Evolutionary conservation across 2,329 filamentous ascomycete genomes (phyloP).

Genomic region (Neoascochyta sp.): DNA sequence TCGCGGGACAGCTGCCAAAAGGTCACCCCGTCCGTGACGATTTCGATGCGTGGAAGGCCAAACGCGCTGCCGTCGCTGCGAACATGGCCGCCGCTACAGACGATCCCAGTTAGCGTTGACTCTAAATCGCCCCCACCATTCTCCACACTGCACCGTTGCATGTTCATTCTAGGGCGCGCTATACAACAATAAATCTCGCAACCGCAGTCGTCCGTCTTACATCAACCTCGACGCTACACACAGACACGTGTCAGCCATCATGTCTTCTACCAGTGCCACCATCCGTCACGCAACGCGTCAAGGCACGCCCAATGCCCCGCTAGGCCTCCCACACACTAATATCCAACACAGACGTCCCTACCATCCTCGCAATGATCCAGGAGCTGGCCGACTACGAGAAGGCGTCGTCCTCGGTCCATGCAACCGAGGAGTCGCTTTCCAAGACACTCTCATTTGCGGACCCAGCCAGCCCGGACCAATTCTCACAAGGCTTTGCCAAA

Average conservation of each 20-base stretch:
- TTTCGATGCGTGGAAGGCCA: conserved; percentile 17
- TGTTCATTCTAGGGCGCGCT: conserved; percentile 15
- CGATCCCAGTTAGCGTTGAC: conserved; percentile 1
- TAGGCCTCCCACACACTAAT: conserved; percentile 1
- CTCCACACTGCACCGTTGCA: too few species aligned
- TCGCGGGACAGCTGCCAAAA: conserved; percentile 16
- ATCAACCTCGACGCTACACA: not conserved
- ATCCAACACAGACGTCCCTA: conserved; percentile 63
- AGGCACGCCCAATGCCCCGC: conserved; percentile 43
- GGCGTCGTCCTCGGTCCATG: conserved; percentile 67
- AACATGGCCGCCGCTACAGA: conserved; percentile 5
- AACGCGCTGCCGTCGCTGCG: conserved; percentile 11
- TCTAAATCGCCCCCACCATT: conserved; percentile 13
- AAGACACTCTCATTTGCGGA: conserved; percentile 75
- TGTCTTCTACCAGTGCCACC: conserved; percentile 29
- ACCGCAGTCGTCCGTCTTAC: too few species aligned
- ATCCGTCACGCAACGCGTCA: conserved; percentile 59
- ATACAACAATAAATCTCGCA: not conserved
- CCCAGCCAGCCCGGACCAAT: conserved; percentile 17
- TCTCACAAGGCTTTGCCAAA: conserved; percentile 65
- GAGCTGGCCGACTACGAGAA: conserved; percentile 89
- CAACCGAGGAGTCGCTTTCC: conserved; percentile 69
- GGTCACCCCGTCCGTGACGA: conserved; percentile 17
- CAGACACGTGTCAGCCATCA: too few species aligned
- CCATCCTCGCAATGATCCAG: conserved; percentile 76